Conservation (phyloP, 2,329 filamentous ascomycete genomes). For the Waltergamsia citrina region DNA sequence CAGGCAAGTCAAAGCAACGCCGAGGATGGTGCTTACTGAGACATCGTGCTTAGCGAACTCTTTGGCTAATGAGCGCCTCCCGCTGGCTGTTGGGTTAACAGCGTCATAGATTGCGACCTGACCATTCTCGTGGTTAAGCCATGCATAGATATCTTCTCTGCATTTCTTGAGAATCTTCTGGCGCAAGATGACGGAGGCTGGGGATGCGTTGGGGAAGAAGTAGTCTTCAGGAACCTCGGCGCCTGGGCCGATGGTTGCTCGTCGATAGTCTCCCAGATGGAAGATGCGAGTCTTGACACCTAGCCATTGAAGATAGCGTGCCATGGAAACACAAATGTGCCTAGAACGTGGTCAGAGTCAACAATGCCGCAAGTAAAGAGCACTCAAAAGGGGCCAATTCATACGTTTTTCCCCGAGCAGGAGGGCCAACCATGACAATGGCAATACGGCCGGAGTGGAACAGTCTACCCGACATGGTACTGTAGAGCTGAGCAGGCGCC, state of each 20-base stretch:
- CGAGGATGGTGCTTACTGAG: conserved; percentile 45
- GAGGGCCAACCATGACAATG: conserved; percentile 92
- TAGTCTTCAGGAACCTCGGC: conserved; percentile 91
- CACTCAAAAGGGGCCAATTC: too few species aligned
- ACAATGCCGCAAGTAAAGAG: too few species aligned
- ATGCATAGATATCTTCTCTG: conserved; percentile 91
- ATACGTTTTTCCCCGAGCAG: conserved; percentile 94
- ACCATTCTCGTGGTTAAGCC: conserved; percentile 93
- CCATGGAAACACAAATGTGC: conserved; percentile 91
- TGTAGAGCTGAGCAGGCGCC: conserved; percentile 95
- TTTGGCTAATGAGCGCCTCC: conserved; percentile 76
- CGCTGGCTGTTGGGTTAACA: conserved; percentile 81
- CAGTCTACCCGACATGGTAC: conserved; percentile 90
- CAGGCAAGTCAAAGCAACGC: too few species aligned
- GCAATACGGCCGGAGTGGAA: conserved; percentile 97
- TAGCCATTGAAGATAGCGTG: conserved; percentile 90
- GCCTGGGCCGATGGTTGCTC: conserved; percentile 77
- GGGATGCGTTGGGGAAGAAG: conserved; percentile 92
- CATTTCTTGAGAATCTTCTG: conserved; percentile 98
- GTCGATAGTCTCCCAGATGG: conserved; percentile 90
- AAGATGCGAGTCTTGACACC: conserved; percentile 98
- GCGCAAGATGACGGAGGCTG: conserved; percentile 81
- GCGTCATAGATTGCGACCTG: conserved; percentile 98
- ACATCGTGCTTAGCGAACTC: conserved; percentile 98
- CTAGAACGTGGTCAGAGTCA: not conserved